Evolutionary conservation across 805 yeast species (phyloP).

Genomic region (Saccharomycopsis sp.): DNA sequence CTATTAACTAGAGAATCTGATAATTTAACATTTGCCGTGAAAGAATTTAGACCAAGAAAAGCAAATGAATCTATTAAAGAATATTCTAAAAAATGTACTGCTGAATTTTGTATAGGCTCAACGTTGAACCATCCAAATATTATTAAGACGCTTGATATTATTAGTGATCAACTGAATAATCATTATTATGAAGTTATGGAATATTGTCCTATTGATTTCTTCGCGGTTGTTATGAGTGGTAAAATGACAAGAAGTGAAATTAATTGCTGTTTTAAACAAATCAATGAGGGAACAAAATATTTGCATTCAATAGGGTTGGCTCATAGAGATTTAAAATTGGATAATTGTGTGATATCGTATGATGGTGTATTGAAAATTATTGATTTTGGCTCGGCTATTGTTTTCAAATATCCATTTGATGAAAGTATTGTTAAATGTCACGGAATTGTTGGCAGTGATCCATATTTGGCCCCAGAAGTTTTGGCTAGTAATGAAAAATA

Average conservation of each 20-base stretch:
- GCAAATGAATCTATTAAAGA: conserved; percentile 66
- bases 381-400: conserved; percentile 82
- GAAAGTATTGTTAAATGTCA: conserved; percentile 51
- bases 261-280: conserved; percentile 74
- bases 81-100: conserved; percentile 79
- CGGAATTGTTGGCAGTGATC: conserved; percentile 82
- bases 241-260: conserved; percentile 75
- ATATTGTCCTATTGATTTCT: conserved; percentile 77
- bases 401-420: conserved; percentile 71
- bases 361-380: conserved; percentile 72
- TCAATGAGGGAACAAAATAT: conserved; percentile 64
- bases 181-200: conserved; percentile 81
- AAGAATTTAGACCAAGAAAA: conserved; percentile 69
- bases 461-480: conserved; percentile 82
- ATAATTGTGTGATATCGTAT: conserved; percentile 71
- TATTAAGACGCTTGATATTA: conserved; percentile 69
- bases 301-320: conserved; percentile 74
- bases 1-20: conserved; percentile 62
- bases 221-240: conserved; percentile 83
- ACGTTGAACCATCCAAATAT: conserved; percentile 77
- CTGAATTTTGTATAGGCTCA: conserved; percentile 83
- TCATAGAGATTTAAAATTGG: conserved; percentile 76
- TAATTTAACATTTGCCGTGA: conserved; percentile 71
- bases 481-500: conserved; percentile 44
- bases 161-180: conserved; percentile 51